Conservation (phyloP, 495 filamentous ascomycete genomes). For the Penicillium ucsense region DNA sequence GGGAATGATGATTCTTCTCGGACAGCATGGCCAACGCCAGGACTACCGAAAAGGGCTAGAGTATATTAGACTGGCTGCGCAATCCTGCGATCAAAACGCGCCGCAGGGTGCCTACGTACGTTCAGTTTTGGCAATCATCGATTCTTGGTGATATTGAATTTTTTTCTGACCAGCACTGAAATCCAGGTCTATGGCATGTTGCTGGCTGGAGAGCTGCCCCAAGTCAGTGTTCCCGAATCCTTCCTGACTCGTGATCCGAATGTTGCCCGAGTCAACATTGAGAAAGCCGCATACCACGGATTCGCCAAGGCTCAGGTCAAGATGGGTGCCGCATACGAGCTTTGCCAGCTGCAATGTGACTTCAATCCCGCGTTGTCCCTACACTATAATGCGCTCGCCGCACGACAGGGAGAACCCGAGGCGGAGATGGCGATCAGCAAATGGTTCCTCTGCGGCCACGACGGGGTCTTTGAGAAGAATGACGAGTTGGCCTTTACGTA, state of each 20-base stretch:
- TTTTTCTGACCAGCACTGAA: background rate
- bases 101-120: conserved; percentile 87
- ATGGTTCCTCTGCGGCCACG: conserved; percentile 95
- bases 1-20: conserved; percentile 95
- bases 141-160: background rate
- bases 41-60: conserved; percentile 71
- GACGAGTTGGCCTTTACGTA: conserved; percentile 88
- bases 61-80: conserved; percentile 70
- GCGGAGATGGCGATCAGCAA: conserved; percentile 96
- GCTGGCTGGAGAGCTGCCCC: conserved; percentile 77
- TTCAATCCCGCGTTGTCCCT: conserved; percentile 87
- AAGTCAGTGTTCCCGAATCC: conserved; percentile 69
- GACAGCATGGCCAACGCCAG: conserved; percentile 80
- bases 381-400: conserved; percentile 91
- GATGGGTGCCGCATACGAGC: conserved; percentile 93
- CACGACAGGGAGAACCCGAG: conserved; percentile 79
- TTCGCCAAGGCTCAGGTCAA: conserved; percentile 97
- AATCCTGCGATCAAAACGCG: conserved; percentile 90
- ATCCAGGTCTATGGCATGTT: conserved; percentile 83
- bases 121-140: background rate
- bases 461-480: conserved; percentile 86
- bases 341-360: conserved; percentile 87
- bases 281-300: conserved; percentile 92
- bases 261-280: conserved; percentile 76
- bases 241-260: conserved; percentile 65